Conservation (phyloP, 768 basidiomycete genomes). For the Polyporus arcularius region DNA sequence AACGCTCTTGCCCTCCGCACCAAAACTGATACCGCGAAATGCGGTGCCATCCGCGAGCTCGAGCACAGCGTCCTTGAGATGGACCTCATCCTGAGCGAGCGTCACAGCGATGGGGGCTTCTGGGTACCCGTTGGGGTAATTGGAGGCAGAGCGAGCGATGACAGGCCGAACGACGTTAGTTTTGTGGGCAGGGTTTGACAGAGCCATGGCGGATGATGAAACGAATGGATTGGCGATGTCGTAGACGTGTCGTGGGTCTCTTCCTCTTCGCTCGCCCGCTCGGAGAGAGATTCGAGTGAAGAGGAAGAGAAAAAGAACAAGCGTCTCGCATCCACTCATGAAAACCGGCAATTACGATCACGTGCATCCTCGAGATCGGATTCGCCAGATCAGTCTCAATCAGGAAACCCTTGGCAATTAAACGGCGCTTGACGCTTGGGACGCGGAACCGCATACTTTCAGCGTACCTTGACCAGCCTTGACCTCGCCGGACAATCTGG, state of each 20-base stretch:
- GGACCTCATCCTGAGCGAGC: constrained; percentile 26
- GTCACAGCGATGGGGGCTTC: constrained; percentile 38
- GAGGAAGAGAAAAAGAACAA: constrained; percentile 33
- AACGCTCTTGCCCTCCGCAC: constrained; percentile 86
- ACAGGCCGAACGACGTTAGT: constrained; percentile 36
- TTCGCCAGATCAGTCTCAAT: constrained; percentile 1
- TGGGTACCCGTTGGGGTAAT: constrained; percentile 36
- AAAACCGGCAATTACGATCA: constrained; percentile 9
- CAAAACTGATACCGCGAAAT: constrained; percentile 89
- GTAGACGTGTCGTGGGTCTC: constrained; percentile 17
- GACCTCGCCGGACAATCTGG: too few relatives aligned
- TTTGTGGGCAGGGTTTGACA: constrained; percentile 22
- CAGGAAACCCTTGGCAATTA: neutral
- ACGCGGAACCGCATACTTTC: too few relatives aligned
- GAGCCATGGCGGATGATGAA: constrained; percentile 13
- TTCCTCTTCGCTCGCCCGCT: constrained; percentile 35
- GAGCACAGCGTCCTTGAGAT: constrained; percentile 63
- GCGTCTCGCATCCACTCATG: constrained; percentile 2
- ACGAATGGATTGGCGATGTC: constrained; percentile 5
- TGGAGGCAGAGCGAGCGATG: constrained; percentile 48
- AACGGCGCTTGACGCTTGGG: too few relatives aligned
- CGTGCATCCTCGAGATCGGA: neutral
- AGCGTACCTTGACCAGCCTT: too few relatives aligned
- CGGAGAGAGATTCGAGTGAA: constrained; percentile 29
- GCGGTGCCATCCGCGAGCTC: constrained; percentile 91